Evolutionary conservation across 2,329 filamentous ascomycete species (phyloP).

Genomic region (Penicillium sp.): DNA sequence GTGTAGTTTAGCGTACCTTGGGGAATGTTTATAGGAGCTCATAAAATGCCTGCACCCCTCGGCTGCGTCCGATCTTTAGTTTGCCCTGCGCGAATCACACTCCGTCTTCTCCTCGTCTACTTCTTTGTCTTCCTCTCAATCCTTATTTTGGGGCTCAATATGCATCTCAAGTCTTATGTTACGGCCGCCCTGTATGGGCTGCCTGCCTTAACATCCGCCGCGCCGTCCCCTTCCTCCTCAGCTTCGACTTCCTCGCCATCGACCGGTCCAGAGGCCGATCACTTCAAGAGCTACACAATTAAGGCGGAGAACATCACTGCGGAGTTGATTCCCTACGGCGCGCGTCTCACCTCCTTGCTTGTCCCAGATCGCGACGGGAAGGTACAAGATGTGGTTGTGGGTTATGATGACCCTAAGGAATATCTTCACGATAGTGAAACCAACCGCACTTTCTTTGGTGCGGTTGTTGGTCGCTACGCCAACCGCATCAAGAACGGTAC

Average conservation of each 20-base stretch:
- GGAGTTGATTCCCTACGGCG: slow-evolving; percentile 51
- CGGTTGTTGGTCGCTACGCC: slow-evolving; percentile 54
- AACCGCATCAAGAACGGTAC: slow-evolving; percentile 60
- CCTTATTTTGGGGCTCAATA: slow-evolving; percentile 32
- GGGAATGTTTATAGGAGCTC: slow-evolving; percentile 20
- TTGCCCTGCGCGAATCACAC: slow-evolving; percentile 31
- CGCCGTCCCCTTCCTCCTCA: slow-evolving; percentile 17
- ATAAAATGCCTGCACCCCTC: slow-evolving; percentile 28
- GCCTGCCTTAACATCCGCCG: slow-evolving; percentile 28
- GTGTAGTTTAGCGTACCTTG: slow-evolving; percentile 15
- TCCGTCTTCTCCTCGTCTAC: slow-evolving; percentile 31
- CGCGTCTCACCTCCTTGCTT: slow-evolving; percentile 48
- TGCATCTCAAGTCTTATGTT: slow-evolving; percentile 39
- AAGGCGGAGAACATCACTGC: slow-evolving; percentile 51
- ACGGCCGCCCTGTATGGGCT: slow-evolving; percentile 36
- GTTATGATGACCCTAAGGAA: slow-evolving; percentile 50
- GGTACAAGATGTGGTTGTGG: slow-evolving; percentile 52
- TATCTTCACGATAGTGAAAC: slow-evolving; percentile 49
- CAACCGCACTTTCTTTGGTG: slow-evolving; percentile 51
- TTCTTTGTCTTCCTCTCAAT: slow-evolving; percentile 32
- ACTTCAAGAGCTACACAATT: slow-evolving; percentile 49
- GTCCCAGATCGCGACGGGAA: slow-evolving; percentile 54
- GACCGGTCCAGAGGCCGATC: slow-evolving; percentile 20
- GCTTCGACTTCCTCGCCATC: slow-evolving; percentile 8
- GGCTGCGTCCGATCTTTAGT: slow-evolving; percentile 29